Evolutionary conservation across 306 rosid species (phyloP).

Genomic region (Trichosanthes cucumerina): DNA sequence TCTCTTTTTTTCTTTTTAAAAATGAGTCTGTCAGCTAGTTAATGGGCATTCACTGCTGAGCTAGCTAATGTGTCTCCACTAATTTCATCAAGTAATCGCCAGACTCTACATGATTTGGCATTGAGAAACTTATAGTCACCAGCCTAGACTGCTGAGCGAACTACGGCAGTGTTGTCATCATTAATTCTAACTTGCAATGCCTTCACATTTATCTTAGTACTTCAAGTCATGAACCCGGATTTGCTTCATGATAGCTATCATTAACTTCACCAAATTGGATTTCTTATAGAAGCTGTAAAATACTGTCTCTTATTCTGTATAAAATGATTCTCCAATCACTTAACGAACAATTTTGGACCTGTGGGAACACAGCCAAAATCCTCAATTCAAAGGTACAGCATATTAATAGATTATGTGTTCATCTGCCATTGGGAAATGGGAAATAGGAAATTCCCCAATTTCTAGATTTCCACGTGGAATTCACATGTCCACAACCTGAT

Average conservation of each 20-base stretch:
- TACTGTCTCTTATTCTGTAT: not conserved
- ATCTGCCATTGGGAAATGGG: not conserved
- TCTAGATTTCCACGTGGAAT: slow-evolving; percentile 24
- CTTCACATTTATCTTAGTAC: slow-evolving; percentile 1
- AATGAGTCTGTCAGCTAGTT: not conserved
- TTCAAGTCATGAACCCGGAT: not conserved
- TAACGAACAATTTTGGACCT: not conserved
- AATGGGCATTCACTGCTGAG: not conserved
- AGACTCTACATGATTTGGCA: not conserved
- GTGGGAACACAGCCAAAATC: slow-evolving; percentile 2
- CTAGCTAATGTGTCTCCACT: not conserved
- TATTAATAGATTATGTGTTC: not conserved
- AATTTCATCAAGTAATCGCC: not conserved
- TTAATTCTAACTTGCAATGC: not conserved
- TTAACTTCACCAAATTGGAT: not conserved
- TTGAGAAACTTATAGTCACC: not conserved
- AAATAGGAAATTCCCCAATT: not conserved
- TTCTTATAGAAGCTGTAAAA: not conserved
- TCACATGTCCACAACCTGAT: slow-evolving; percentile 34
- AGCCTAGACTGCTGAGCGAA: not conserved
- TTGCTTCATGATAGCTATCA: not conserved
- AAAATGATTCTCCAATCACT: not conserved
- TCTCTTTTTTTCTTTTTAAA: not conserved
- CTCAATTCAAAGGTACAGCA: not conserved
- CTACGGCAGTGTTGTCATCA: not conserved